A percentile compares a stretch with the other conserved stretches of the same genome.
These are phyloP conservation scores for Neurospora intermedia DNA, from an alignment of 495 filamentous ascomycete genomes.

Conservation along the genomic window DNA sequence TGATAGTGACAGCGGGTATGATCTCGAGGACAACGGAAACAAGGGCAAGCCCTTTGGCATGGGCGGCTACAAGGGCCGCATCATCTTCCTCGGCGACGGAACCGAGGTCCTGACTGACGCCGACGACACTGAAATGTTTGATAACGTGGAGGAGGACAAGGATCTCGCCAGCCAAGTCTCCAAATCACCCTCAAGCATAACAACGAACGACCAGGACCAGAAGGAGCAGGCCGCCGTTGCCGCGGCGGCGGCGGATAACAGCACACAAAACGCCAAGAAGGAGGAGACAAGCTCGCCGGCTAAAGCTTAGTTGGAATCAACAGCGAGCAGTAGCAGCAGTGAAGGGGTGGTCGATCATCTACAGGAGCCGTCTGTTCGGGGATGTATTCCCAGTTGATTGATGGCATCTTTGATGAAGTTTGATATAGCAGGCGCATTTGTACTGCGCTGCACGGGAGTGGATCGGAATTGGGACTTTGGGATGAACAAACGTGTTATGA, in stretches of 20 bases:
- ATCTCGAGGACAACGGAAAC: slow-evolving; percentile 48
- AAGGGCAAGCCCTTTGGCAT: slow-evolving; percentile 37
- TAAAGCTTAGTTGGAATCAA: neutral
- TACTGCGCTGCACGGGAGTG: neutral
- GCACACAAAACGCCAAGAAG: neutral
- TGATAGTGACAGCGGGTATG: slow-evolving; percentile 87
- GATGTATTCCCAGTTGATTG: neutral
- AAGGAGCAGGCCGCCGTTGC: slow-evolving; percentile 1
- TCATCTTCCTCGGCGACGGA: slow-evolving; percentile 91
- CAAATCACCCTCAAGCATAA: slow-evolving; percentile 22
- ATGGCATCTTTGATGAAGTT: neutral
- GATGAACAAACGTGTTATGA: neutral
- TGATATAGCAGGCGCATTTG: neutral
- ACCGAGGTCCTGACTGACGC: slow-evolving; percentile 79
- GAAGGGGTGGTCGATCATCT: neutral
- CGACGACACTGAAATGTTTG: slow-evolving; percentile 86
- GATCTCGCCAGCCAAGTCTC: slow-evolving; percentile 50
- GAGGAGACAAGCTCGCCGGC: neutral
- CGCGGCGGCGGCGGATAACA: neutral
- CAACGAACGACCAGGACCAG: neutral
- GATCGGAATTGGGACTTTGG: neutral
- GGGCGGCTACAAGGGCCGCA: slow-evolving; percentile 60
- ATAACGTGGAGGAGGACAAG: slow-evolving; percentile 76
- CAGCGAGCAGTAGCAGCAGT: neutral
- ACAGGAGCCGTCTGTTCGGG: neutral